phyloP scores from a whole-genome alignment of 805 yeast species.

The Komagataella pseudopastoris region DNA sequence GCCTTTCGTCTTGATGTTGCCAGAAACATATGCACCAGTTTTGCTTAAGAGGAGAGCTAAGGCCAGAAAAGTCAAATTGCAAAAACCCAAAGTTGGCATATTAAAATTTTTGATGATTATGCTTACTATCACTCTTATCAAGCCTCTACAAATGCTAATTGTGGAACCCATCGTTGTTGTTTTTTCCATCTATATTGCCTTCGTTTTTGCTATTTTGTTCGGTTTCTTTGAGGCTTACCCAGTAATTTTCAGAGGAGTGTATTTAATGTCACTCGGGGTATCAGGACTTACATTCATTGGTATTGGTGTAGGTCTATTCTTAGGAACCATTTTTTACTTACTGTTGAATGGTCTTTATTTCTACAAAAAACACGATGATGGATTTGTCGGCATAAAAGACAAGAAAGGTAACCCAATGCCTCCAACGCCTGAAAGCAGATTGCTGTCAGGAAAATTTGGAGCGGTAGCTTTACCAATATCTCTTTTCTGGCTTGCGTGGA shows the following conservation, averaged over 20 bases:
- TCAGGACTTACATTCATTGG: constrained; percentile 63
- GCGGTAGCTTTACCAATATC: constrained; percentile 53
- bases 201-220: constrained; percentile 64
- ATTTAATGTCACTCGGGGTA: constrained; percentile 42
- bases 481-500: constrained; percentile 77
- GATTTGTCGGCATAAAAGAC: constrained; percentile 42
- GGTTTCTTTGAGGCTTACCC: constrained; percentile 77
- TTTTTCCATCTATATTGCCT: constrained; percentile 57
- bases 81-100: constrained; percentile 17
- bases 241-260: constrained; percentile 54
- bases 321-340: constrained; percentile 41
- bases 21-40: constrained; percentile 66
- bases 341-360: constrained; percentile 31
- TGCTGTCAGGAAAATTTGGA: constrained; percentile 53
- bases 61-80: constrained; percentile 40
- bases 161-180: constrained; percentile 66
- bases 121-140: constrained; percentile 35
- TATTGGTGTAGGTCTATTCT: constrained; percentile 52
- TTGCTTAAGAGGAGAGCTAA: constrained; percentile 47
- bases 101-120: constrained; percentile 28
- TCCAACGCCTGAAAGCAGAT: constrained; percentile 47
- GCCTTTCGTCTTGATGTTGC: constrained; percentile 27
- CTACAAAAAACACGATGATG: constrained; percentile 48
- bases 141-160: constrained; percentile 56
- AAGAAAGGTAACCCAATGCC: constrained; percentile 39